Evolutionary conservation across 1,284 basidiomycete genomes (phyloP), one percentile per base, ranked within the genome.

Genomic region (Wolfiporia cocos): DNA sequence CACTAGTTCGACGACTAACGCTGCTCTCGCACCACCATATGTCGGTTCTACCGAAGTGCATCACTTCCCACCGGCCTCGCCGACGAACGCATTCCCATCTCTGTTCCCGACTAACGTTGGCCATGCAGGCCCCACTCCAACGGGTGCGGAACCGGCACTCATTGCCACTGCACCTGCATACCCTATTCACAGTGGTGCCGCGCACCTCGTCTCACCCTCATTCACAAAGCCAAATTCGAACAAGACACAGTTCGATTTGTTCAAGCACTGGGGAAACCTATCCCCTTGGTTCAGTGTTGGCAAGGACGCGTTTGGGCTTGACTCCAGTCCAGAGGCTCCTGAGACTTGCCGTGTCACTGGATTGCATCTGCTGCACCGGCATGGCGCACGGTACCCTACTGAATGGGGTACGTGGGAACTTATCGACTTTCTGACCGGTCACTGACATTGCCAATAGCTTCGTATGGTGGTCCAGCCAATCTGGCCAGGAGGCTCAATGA

Each of bases 211-310:
- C 61, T 15, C 80, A 79, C 1, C 37, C 47, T 15, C 37, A 43
- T 34, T 55, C 58, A 34, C 47, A 42, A 45, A 37, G 35, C 37
- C 32, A 31, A 37, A 39, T 19, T 48, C 34, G 34, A 62, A 59
- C 45, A 59, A 55, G 20, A 48, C 49, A 17, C 40, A 54, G 2
- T 86, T 82, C 49, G 75, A 83, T 57, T 56, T 92, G 29, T 78
- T 89, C 62, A 77, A 74, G 54, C 73, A 76, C 36, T 90, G 89
- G 86, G 90, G 90, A 0, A 91, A 91, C 56, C 62, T 92, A 30
- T 81, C 85, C 0, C 90, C 90, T 6, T 91, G 87, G 85, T 89
- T 84, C 61, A 87, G 82, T 44, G 80, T 89, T 34, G 68, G 69
- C n/a, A 69, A 67, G 22, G 74, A 70, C 9, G 67, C 73, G 2